These are phyloP conservation scores for Funneliformis geosporum DNA, from an alignment of 192 early-diverging fungal genomes.

Conservation along the genomic window DNA sequence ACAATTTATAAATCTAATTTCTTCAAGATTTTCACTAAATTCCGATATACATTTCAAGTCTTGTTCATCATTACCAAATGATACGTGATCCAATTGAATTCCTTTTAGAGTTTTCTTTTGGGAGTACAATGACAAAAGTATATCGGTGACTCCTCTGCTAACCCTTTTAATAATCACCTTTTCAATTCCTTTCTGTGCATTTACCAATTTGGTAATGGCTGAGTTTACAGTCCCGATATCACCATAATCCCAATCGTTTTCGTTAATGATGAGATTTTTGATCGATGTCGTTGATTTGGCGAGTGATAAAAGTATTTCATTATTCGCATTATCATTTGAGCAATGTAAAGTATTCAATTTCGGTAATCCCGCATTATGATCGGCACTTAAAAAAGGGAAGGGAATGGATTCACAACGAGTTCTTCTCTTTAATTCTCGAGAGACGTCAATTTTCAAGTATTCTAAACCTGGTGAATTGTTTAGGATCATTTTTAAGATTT, in stretches of 20 bases:
- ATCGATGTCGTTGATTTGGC: background rate
- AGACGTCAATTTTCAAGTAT: background rate
- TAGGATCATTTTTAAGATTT: background rate
- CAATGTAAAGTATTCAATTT: background rate
- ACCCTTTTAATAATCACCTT: background rate
- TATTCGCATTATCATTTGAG: background rate
- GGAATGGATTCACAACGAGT: background rate
- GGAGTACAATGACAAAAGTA: background rate
- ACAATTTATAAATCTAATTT: background rate
- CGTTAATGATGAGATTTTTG: background rate
- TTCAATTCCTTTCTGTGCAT: background rate
- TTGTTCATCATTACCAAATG: background rate
- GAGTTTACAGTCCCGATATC: background rate
- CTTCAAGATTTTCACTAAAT: background rate
- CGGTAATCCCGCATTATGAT: background rate
- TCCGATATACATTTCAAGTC: background rate
- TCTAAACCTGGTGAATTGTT: background rate
- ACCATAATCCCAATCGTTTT: background rate
- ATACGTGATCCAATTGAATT: background rate
- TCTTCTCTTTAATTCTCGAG: background rate
- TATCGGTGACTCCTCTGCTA: background rate
- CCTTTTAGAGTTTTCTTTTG: background rate
- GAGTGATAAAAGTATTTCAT: background rate
- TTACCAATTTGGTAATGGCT: background rate
- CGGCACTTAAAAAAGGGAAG: background rate